These are phyloP conservation scores for Alternaria incomplexa DNA, from an alignment of 2,329 filamentous ascomycete genomes.

Conservation along the genomic window DNA sequence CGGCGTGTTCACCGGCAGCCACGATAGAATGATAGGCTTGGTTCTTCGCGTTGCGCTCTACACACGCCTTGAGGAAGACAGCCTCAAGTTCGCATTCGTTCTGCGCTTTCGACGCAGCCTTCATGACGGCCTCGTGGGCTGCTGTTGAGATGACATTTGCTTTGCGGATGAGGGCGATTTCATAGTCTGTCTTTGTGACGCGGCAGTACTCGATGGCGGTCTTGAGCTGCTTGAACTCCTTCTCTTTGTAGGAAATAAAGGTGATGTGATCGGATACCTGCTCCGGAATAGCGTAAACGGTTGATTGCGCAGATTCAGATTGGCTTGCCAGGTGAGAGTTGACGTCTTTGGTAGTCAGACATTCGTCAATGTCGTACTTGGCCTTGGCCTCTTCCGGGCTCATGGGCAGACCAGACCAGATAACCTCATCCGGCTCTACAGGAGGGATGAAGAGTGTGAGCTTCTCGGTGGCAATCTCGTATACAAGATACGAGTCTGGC, in stretches of 20 bases:
- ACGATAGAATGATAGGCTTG: conserved; percentile 90
- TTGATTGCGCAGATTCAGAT: conserved; percentile 54
- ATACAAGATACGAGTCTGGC: conserved; percentile 79
- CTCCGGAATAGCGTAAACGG: conserved; percentile 77
- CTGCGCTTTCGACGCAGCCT: conserved; percentile 64
- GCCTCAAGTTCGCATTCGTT: conserved; percentile 87
- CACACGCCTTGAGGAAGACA: conserved; percentile 76
- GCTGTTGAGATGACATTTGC: conserved; percentile 80
- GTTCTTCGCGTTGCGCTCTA: conserved; percentile 76
- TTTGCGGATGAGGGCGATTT: conserved; percentile 79
- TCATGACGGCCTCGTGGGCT: conserved; percentile 76
- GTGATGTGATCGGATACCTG: conserved; percentile 76
- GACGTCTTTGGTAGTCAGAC: conserved; percentile 74
- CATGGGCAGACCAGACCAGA: conserved; percentile 90
- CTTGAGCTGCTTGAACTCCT: conserved; percentile 63
- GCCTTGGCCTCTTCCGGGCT: conserved; percentile 75
- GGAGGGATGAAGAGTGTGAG: conserved; percentile 91
- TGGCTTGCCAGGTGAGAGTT: conserved; percentile 71
- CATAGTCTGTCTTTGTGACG: conserved; percentile 84
- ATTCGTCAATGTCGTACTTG: conserved; percentile 71
- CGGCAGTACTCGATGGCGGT: conserved; percentile 78
- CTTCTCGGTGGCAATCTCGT: conserved; percentile 75
- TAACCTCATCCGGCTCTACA: conserved; percentile 83
- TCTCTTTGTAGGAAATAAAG: conserved; percentile 72
- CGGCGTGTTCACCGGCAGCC: conserved; percentile 78